Percentiles rank a stretch among this genome's conserved stretches.
These are phyloP conservation scores for Kwoniella dendrophila DNA, from an alignment of 768 basidiomycete species.

Conservation along the genomic window DNA sequence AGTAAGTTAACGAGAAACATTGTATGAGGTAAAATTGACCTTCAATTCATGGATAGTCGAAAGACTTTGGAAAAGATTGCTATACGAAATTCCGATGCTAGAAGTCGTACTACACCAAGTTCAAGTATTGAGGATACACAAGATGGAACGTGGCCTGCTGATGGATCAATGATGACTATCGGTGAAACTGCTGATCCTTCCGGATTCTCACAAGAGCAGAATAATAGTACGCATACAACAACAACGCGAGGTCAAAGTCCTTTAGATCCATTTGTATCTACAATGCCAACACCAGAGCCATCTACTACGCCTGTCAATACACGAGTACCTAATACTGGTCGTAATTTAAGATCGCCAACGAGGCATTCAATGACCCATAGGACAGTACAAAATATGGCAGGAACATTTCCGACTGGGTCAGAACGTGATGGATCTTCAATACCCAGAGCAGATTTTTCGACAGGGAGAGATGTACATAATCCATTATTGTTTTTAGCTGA, in stretches of 20 bases:
- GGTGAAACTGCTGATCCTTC: too few relatives aligned
- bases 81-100: background rate
- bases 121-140: background rate
- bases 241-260: constrained; percentile 7
- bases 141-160: background rate
- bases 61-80: constrained; percentile 19
- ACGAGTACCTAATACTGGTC: too few relatives aligned
- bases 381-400: constrained; percentile 7
- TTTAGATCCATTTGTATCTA: constrained; percentile 9
- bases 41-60: background rate
- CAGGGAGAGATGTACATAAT: constrained; percentile 14
- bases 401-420: constrained; percentile 12
- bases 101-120: background rate
- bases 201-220: too few relatives aligned
- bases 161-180: background rate
- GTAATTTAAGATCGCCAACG: too few relatives aligned
- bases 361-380: constrained; percentile 15
- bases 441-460: constrained; percentile 9
- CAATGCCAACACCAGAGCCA: background rate
- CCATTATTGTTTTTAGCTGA: constrained; percentile 20
- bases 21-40: background rate
- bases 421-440: constrained; percentile 6
- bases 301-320: background rate
- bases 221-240: too few relatives aligned
- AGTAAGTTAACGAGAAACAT: constrained; percentile 3